Conservation (phyloP, 1,284 basidiomycete genomes). For the Cystobasidium sp. region DNA sequence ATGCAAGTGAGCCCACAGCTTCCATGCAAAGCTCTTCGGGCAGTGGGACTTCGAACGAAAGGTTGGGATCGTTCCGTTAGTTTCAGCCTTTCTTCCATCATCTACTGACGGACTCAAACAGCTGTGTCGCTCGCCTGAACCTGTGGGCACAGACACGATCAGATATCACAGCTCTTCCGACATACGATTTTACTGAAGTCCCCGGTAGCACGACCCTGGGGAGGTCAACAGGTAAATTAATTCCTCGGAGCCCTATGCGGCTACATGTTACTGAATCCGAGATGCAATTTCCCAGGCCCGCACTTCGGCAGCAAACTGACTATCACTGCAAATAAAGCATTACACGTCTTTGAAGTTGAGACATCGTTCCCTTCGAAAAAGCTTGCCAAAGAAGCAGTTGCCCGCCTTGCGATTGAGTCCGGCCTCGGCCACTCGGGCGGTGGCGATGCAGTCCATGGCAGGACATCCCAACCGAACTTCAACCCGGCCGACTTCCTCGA, state of each 20-base stretch:
- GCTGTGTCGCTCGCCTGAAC: slow-evolving; percentile 21
- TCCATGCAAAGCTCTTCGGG: neutral
- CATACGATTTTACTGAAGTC: slow-evolving; percentile 2
- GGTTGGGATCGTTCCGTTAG: neutral
- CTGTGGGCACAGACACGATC: slow-evolving; percentile 10
- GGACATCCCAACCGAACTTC: too few relatives aligned
- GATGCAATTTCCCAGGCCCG: slow-evolving; percentile 4
- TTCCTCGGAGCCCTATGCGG: too few relatives aligned
- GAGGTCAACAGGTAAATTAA: neutral
- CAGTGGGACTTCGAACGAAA: neutral
- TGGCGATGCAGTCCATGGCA: too few relatives aligned
- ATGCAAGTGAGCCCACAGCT: neutral
- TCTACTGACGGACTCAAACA: neutral
- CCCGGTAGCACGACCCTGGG: neutral
- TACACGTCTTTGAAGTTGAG: slow-evolving; percentile 3
- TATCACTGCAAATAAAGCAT: neutral
- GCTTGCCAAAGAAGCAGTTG: slow-evolving; percentile 36
- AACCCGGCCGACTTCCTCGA: too few relatives aligned
- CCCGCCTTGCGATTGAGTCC: slow-evolving; percentile 9
- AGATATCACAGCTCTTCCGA: slow-evolving; percentile 1
- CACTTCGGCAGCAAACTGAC: slow-evolving; percentile 17
- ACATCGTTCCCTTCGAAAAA: slow-evolving; percentile 27
- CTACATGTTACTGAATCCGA: neutral
- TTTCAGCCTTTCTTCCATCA: too few relatives aligned
- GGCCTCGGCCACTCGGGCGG: neutral